These are phyloP conservation scores for Chamaecyparis obtusa DNA, from an alignment of 75 land plant species.

Conservation along the genomic window DNA sequence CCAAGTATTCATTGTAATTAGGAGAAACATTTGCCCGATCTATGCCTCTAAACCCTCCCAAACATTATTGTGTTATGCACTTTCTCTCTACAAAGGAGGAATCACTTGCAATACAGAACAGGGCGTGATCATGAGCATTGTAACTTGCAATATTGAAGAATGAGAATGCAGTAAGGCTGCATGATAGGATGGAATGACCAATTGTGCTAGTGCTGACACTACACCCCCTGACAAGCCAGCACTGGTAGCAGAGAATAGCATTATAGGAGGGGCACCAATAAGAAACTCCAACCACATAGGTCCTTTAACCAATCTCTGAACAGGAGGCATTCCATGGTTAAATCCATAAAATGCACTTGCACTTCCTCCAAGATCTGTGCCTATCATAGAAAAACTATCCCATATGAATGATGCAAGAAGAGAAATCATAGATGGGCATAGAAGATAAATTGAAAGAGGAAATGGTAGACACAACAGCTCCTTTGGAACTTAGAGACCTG, in stretches of 20 bases:
- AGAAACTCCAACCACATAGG: slow-evolving; percentile 87
- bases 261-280: slow-evolving; percentile 83
- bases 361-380: slow-evolving; percentile 75
- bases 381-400: slow-evolving; percentile 86
- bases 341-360: slow-evolving; percentile 74
- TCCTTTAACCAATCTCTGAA: slow-evolving; percentile 57
- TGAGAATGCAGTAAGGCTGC: no score
- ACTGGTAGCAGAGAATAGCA: slow-evolving; percentile 81
- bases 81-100: background rate
- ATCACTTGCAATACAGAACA: background rate
- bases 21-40: background rate
- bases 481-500: no score
- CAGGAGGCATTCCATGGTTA: slow-evolving; percentile 77
- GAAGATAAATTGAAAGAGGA: no score
- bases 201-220: no score
- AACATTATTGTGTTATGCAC: background rate
- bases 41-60: background rate
- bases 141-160: no score
- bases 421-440: no score
- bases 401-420: slow-evolving; percentile 61
- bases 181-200: no score
- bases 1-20: background rate
- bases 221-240: slow-evolving; percentile 91
- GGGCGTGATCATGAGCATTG: no score
- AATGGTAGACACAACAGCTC: no score